Percentiles rank a stretch among this genome's conserved stretches.
Conservation (phyloP, 345 rosid species). For the Combretum micranthum region DNA sequence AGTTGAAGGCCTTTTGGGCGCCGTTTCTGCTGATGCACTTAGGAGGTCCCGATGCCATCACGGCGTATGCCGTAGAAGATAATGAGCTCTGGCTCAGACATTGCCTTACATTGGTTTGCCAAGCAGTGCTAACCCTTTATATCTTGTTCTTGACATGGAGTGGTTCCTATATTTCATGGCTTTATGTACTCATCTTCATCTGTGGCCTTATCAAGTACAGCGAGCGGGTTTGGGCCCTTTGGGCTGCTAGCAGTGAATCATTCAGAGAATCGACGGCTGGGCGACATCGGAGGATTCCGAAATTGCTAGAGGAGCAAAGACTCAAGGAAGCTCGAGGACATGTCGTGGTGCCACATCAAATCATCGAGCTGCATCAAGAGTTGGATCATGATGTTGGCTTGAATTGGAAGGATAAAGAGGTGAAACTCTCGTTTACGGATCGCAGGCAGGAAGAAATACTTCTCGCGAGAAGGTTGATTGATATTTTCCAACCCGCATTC, state of each 20-base stretch:
- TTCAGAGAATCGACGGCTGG: too few relatives aligned
- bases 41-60: conserved; percentile 29
- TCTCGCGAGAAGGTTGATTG: too few relatives aligned
- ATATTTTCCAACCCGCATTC: too few relatives aligned
- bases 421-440: too few relatives aligned
- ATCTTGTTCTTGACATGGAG: conserved; percentile 12
- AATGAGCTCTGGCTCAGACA: conserved; percentile 18
- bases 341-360: conserved; percentile 1
- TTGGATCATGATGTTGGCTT: too few relatives aligned
- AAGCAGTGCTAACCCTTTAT: conserved; percentile 14
- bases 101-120: conserved; percentile 15
- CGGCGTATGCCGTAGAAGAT: conserved; percentile 5
- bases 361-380: conserved; percentile 11
- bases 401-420: too few relatives aligned
- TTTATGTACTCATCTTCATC: not conserved
- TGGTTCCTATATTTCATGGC: not conserved
- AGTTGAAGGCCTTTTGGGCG: conserved; percentile 10
- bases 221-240: too few relatives aligned
- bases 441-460: too few relatives aligned
- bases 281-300: too few relatives aligned
- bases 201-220: conserved; percentile 27
- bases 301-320: conserved; percentile 13
- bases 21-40: too few relatives aligned
- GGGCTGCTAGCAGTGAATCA: too few relatives aligned
- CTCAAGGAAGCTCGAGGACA: conserved; percentile 6